Evolutionary conservation across 805 yeast species (phyloP), one percentile per base, ranked within the genome.

Genomic region (Wickerhamomyces mucosus): DNA sequence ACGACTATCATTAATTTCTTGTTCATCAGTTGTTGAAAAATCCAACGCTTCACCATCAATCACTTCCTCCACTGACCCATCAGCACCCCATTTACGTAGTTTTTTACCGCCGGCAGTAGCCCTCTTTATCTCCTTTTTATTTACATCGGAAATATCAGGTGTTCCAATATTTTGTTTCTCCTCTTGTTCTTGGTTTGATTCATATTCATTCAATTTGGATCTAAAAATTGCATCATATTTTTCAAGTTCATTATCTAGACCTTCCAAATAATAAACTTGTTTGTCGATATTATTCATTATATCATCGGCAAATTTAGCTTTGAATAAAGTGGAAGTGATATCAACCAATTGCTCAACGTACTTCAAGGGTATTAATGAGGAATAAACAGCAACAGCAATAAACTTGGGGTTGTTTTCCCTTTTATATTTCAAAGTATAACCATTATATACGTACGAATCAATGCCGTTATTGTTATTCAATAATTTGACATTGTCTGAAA

Each of bases 81-180:
- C 79, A 19, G 69, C 69, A 17, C 70, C 77, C 84, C 84, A 78
- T 46, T 67, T 75, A 46, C 89, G 65, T 20, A 61, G 55, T 49
- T 61, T 64, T 48, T 73, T 71, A 34, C 46, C 50, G 11, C 42
- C 32, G 19, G 46, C 39, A 1, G 22, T 39, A 26, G 27, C 42
- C 28, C 18, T 24, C 31, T 34, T 33, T 15, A 4, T 6, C 4
- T 27, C 28, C 15, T 27, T 19, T 17, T 27, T 15, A 7, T 12
- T 39, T 18, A 38, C 43, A 27, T 38, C 34, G 22, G 35, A 37
- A 26, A 43, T 43, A 13, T 38, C 29, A 3, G 37, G 20, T 6
- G 34, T 31, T 11, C 33, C 29, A 13, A 27, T 13, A 1, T 18
- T 21, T 5, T 40, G 32, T 7, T 32, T 21, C 26, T 38, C 28